Conservation (phyloP, 2,329 filamentous ascomycete species). For the Trichoderma lentiforme region DNA sequence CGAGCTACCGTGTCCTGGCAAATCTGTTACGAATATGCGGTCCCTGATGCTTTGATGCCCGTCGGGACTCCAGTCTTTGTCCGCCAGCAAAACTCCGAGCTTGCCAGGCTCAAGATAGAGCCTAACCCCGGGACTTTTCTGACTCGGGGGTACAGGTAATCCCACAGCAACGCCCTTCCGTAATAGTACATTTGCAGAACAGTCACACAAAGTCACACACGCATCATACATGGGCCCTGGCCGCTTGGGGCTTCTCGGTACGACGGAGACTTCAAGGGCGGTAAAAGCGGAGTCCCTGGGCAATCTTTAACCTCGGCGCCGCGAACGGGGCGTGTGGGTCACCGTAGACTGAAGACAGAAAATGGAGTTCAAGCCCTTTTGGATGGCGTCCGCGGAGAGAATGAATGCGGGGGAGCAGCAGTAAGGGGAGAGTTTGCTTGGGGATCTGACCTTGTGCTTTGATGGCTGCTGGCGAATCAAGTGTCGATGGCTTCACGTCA, state of each 20-base stretch:
- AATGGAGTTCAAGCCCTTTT: background rate
- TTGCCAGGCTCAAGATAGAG: background rate
- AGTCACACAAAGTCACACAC: background rate
- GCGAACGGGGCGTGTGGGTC: background rate
- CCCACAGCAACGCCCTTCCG: background rate
- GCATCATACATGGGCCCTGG: background rate
- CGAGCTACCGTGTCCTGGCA: background rate
- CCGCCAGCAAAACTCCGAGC: background rate
- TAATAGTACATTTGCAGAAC: background rate
- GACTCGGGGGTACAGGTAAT: background rate
- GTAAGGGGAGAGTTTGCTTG: background rate
- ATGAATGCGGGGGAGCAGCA: background rate
- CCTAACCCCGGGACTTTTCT: background rate
- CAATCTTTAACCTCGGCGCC: background rate
- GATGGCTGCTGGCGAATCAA: background rate
- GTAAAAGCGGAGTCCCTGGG: background rate
- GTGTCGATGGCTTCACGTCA: background rate
- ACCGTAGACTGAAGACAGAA: background rate
- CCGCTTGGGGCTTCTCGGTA: background rate
- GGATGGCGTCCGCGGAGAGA: background rate
- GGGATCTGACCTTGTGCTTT: background rate
- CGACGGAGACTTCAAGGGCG: background rate
- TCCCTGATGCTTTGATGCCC: background rate
- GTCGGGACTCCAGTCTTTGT: background rate
- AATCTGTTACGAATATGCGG: background rate